Evolutionary conservation across 2,329 filamentous ascomycete genomes (phyloP), one percentile per base, ranked within the genome.

Genomic region (Alternaria conjuncta): DNA sequence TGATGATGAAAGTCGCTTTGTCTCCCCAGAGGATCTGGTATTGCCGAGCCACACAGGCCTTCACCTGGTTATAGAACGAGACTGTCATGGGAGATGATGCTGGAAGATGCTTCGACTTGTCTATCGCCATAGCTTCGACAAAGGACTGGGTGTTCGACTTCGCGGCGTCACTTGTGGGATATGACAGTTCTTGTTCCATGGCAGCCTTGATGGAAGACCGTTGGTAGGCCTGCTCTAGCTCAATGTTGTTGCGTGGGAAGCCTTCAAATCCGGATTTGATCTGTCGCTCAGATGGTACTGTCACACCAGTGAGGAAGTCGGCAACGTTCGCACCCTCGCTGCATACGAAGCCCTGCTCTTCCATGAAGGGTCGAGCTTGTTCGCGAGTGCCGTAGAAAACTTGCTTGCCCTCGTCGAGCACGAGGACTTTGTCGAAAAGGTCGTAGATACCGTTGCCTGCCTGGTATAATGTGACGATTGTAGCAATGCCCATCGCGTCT

Each of bases 291-390:
- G 75, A 75, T 2, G 83, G 69, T 6, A 80, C 81, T 2, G 88
- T 92, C 63, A 94, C 87, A 5, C 89, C 91, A 0, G 91, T 94
- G n/a, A 94, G 79, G 76, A 92, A 94, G 71, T 95, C 92, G 2
- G 87, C 88, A 0, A 88, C 88, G 0, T 90, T 93, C 28, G 89
- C 86, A 5, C 88, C 86, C 6, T 88, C 84, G 0, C 83, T 82
- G 69, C 87, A 91, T 23, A 88, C 71, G 70, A 92, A 94, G 20
- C 92, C 92, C 75, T 90, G 87, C 10, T 84, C 78, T 71, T 89
- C 86, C 67, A 94, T 93, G 76, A 89, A 94, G 0, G 80, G 79
- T 65, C 86, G 88, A 2, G 91, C 92, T 5, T 83, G 76, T 5
- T 72, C 74, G 0, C 86, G 86, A 0, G 86, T 85, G 0, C 92